Percentiles rank a stretch among this genome's conserved stretches.
Conservation (phyloP, 2,329 filamentous ascomycete genomes). For the Alternaria infectoria region DNA sequence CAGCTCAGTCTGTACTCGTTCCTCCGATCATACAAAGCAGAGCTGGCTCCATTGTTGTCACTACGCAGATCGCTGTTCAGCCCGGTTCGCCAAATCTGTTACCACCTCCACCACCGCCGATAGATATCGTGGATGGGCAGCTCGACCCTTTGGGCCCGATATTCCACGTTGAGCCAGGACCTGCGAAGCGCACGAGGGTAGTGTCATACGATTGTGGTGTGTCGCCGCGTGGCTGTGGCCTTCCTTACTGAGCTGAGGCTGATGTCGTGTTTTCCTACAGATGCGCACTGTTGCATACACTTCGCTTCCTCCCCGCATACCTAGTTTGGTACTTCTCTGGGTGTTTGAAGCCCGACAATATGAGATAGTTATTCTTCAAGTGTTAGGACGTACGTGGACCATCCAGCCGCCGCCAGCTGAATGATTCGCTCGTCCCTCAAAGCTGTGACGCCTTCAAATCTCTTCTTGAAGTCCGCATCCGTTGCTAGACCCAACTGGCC, state of each 20-base stretch:
- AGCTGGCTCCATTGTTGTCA: slow-evolving; percentile 22
- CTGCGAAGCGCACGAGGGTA: background rate
- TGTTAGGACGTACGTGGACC: slow-evolving; percentile 32
- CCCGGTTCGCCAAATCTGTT: background rate
- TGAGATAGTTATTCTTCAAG: background rate
- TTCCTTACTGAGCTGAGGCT: background rate
- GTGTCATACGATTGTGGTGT: background rate
- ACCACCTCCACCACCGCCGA: background rate
- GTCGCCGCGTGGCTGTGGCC: background rate
- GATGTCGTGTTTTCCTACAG: background rate
- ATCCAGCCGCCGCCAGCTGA: slow-evolving; percentile 31
- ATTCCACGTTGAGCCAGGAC: slow-evolving; percentile 23
- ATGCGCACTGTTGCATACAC: background rate
- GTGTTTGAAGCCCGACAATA: background rate
- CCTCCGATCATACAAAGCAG: background rate
- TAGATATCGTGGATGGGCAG: slow-evolving; percentile 15
- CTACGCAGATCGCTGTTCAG: slow-evolving; percentile 26
- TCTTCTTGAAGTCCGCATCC: slow-evolving; percentile 15
- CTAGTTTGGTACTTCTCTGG: background rate
- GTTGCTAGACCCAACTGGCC: slow-evolving; percentile 31
- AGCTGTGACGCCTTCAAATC: slow-evolving; percentile 28
- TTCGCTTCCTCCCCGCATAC: background rate
- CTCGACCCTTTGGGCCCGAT: slow-evolving; percentile 16
- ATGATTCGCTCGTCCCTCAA: slow-evolving; percentile 26
- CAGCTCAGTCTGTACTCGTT: background rate